Base-by-base conservation (phyloP, 179 eudicot species). In the Beta macrorhiza region DNA sequence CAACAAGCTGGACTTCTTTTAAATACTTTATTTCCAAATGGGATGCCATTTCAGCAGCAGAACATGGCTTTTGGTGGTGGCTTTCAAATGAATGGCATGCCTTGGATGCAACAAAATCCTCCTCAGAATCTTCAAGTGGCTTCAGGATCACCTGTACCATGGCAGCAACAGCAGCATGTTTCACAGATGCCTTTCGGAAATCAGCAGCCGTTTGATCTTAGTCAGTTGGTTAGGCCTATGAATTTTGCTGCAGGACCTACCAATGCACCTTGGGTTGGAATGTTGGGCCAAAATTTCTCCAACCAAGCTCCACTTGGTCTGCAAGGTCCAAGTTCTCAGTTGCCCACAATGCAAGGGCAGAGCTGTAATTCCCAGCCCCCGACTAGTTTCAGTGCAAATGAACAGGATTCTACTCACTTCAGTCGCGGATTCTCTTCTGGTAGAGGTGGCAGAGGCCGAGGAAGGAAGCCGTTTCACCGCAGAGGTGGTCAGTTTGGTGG, bases 51-150 rank as follows among this genome's bases (percentile, higher is more conserved):
- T 81, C 91, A 86, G 69, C 93, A 85, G 61, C 92, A 83, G 44
- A 84, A 59, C 52, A 72, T 74, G 77, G 56, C 52, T 65, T 80
- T 85, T n/a, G 80, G 84, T 58, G 44, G 57, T 76, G 88, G 84
- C 19, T 75, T 81, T 79, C 88, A 87, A 53, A 63, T 84, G 45
- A 82, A 83, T 20, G 83, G 80, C 20, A 87, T 88, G 82, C 88
- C 90, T 3, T 90, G 91, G 91, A 20, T 78, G 74, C 97, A 89
- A 72, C 93, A 87, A 76, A 84, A 84, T 29, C 84, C 49, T 80
- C 83, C 81, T n/a, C 91, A 74, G 64, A 15, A 79, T 29, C 70
- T 69, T 45, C 89, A 85, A 72, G 80, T 84, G 85, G 88, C 91
- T 64, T 65, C 76, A 7, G 83, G 65, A 11, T 75, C 74, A 19